phyloP scores from a whole-genome alignment of 2,329 filamentous ascomycete genomes.

The Aspergillus aculeatinus region DNA sequence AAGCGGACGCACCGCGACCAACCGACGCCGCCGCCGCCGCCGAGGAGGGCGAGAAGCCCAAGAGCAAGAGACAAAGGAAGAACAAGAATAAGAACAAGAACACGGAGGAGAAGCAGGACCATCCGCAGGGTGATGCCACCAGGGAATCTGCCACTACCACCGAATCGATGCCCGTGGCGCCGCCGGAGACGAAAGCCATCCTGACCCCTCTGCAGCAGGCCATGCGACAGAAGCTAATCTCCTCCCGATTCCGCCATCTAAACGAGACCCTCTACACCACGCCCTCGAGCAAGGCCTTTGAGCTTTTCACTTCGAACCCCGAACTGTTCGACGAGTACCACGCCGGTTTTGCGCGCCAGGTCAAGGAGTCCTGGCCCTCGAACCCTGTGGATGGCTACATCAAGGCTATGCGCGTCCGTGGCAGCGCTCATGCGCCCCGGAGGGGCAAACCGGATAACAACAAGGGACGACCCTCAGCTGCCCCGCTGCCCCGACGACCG shows the following conservation, averaged over 20 bases:
- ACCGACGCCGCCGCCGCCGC: neutral
- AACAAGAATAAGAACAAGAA: constrained; percentile 32
- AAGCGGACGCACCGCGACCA: constrained; percentile 16
- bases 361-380: constrained; percentile 85
- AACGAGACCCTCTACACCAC: constrained; percentile 96
- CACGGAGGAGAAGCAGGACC: constrained; percentile 23
- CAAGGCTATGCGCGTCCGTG: constrained; percentile 66
- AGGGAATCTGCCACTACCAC: constrained; percentile 12
- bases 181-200: constrained; percentile 53
- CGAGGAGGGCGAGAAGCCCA: constrained; percentile 24
- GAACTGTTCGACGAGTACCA: constrained; percentile 97
- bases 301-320: constrained; percentile 78
- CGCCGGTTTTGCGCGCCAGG: constrained; percentile 91
- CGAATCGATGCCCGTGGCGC: constrained; percentile 33
- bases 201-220: constrained; percentile 89
- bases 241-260: constrained; percentile 92
- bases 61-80: constrained; percentile 33
- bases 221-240: constrained; percentile 93
- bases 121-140: constrained; percentile 17
- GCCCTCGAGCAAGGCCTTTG: constrained; percentile 77
- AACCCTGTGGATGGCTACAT: constrained; percentile 94
- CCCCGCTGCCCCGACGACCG: constrained; percentile 66
- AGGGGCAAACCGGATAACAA: constrained; percentile 37
- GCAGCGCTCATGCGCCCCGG: constrained; percentile 49
- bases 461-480: constrained; percentile 23